Percentiles rank a stretch among this genome's conserved stretches.
phyloP scores from a whole-genome alignment of 345 rosid genomes.

The Euphorbia peplus region DNA sequence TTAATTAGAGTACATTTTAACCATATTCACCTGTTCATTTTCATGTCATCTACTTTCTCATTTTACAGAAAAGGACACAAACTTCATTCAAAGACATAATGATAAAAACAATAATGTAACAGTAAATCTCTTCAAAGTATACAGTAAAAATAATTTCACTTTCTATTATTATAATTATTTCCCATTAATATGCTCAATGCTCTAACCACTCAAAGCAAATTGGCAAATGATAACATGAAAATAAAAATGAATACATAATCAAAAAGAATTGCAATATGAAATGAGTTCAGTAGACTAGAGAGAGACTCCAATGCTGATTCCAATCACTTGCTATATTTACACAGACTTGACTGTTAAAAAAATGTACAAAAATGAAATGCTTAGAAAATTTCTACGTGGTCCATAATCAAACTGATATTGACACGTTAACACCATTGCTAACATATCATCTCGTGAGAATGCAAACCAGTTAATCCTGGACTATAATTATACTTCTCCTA shows the following conservation, averaged over 20 bases:
- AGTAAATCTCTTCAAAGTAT: neutral
- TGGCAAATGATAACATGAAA: neutral
- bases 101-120: too few relatives aligned
- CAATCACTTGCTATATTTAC: neutral
- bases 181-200: neutral
- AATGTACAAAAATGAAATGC: neutral
- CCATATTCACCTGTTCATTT: too few relatives aligned
- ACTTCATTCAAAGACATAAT: constrained; percentile 1
- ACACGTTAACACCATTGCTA: too few relatives aligned
- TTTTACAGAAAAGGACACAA: too few relatives aligned
- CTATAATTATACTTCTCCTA: neutral
- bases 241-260: neutral
- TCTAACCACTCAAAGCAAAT: constrained; percentile 5
- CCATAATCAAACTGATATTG: too few relatives aligned
- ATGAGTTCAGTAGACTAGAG: neutral
- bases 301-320: neutral
- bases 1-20: too few relatives aligned
- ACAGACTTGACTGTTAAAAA: neutral
- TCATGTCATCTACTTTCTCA: too few relatives aligned
- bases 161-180: neutral
- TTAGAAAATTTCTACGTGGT: neutral
- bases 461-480: too few relatives aligned
- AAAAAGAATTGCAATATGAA: neutral
- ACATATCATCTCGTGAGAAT: too few relatives aligned
- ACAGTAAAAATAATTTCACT: neutral